Evolutionary conservation across 2,329 filamentous ascomycete species (phyloP).

Genomic region (Metarhizium robertsii): DNA sequence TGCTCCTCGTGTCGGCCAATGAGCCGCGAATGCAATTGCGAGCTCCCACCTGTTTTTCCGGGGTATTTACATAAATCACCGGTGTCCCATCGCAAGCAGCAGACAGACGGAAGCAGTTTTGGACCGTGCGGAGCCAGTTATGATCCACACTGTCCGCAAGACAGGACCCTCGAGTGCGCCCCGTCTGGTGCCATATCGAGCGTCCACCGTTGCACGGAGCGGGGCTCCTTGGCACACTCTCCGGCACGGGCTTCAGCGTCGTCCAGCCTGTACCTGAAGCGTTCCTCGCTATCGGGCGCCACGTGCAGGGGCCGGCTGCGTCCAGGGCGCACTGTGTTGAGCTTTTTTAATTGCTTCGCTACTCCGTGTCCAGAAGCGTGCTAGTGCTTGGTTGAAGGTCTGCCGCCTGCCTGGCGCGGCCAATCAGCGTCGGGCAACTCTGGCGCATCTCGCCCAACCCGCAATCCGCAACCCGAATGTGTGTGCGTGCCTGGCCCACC

Average conservation of each 20-base stretch:
- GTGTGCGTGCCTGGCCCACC: too few relatives aligned
- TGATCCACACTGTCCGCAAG: too few relatives aligned
- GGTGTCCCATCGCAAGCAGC: too few relatives aligned
- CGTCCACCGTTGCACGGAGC: background rate
- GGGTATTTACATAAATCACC: too few relatives aligned
- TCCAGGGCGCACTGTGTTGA: slow-evolving; percentile 7
- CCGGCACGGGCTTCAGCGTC: background rate
- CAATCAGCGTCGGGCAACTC: background rate
- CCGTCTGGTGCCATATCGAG: too few relatives aligned
- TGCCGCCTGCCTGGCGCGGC: background rate
- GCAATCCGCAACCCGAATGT: background rate
- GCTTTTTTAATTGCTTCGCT: background rate
- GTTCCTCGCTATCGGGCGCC: background rate
- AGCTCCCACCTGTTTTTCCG: too few relatives aligned
- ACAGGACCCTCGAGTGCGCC: too few relatives aligned
- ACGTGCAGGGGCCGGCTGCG: background rate
- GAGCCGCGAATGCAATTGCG: too few relatives aligned
- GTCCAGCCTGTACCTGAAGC: background rate
- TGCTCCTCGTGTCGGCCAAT: background rate
- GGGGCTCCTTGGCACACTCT: background rate
- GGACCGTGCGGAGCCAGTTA: too few relatives aligned
- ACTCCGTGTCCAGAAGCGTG: slow-evolving; percentile 1
- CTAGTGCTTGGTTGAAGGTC: slow-evolving; percentile 4
- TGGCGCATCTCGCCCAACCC: background rate
- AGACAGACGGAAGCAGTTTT: too few relatives aligned